Percentiles rank a stretch among this genome's conserved stretches.
Conservation (phyloP, 176 grass and related monocot species). For the Avena eriantha region DNA sequence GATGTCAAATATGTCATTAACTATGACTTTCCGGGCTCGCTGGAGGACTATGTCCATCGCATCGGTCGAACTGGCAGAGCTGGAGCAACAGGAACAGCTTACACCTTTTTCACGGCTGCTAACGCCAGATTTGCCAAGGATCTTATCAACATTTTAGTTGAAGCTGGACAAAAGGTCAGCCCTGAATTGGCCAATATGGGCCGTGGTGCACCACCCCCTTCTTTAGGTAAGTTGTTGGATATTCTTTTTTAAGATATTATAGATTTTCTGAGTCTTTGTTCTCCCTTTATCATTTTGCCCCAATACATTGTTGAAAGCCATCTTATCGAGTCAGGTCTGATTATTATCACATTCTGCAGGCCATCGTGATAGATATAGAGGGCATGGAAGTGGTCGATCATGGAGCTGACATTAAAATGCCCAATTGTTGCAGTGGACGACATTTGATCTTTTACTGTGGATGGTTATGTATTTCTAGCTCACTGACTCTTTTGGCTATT, state of each 20-base stretch:
- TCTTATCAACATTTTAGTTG: slow-evolving; percentile 83
- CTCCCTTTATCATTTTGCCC: neutral
- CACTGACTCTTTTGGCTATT: slow-evolving; percentile 39
- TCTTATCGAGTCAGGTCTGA: slow-evolving; percentile 33
- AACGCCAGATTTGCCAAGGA: slow-evolving; percentile 97
- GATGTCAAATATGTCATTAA: slow-evolving; percentile 99
- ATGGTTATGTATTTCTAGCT: slow-evolving; percentile 50
- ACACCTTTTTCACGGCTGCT: slow-evolving; percentile 89
- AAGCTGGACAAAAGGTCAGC: slow-evolving; percentile 92
- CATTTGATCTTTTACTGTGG: slow-evolving; percentile 40
- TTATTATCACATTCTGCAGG: slow-evolving; percentile 57
- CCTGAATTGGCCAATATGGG: slow-evolving; percentile 85
- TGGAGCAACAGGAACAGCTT: slow-evolving; percentile 92
- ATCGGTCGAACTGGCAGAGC: slow-evolving; percentile 91
- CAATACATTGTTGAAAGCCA: slow-evolving; percentile 9
- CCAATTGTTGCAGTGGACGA: slow-evolving; percentile 28
- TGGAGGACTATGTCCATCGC: slow-evolving; percentile 97
- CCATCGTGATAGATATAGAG: slow-evolving; percentile 76
- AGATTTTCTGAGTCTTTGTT: slow-evolving; percentile 1
- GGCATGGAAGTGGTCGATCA: slow-evolving; percentile 60
- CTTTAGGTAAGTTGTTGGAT: slow-evolving; percentile 52
- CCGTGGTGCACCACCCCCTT: slow-evolving; percentile 69
- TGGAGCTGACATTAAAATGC: slow-evolving; percentile 62
- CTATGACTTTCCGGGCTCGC: slow-evolving; percentile 93
- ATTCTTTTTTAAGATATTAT: slow-evolving; percentile 13